Base-by-base conservation (phyloP, 1,139 yeast species). In the Maudiozyma humilis region DNA sequence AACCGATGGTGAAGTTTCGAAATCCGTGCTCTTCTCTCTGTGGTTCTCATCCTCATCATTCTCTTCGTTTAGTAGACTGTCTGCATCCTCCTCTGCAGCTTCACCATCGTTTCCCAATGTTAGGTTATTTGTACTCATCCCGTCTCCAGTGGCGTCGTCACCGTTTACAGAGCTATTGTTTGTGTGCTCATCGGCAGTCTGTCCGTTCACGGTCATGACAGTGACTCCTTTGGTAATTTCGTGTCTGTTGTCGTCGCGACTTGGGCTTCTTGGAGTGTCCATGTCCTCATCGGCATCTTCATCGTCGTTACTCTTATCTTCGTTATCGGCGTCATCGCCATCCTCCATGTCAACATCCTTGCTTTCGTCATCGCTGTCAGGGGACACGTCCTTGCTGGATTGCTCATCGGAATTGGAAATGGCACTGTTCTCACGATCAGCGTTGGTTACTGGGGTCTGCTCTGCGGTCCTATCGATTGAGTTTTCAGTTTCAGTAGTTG, bases 201-300 rank as follows among this genome's bases (percentile, higher is more conserved):
- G 30, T 29, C 20, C 30, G 32, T 38, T 29, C 13, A 31, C 15
- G 15, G 41, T 38, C 4, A 30, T 38, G 8, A 32, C 23, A 1
- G 32, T 40, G 7, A 35, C 27, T 12, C 23, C 35, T 15, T 17
- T 23, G 15, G 40, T 29, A 13, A 32, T 37, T 7, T 25, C 35
- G 18, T 32, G 14, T 19, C 35, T 27, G 43, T 56, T 36, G 52
- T 60, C 38, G 56, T 63, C 18, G 53, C 59, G n/a, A 49, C 59
- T 37, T 51, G 59, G 30, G 33, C 36, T 14, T 37, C 40, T n/a
- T 38, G 47, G n/a, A 36, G 40, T 15, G 32, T 57, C 33, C 50
- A 59, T 36, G 53, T 62, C 25, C 52, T 59, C 20, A 47, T 62
- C 36, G 50, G 55, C 18, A 46, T 60, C 32, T 50, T 60, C 18